Conservation (phyloP, 208 protist genomes). For the Trypanosoma congolense region DNA sequence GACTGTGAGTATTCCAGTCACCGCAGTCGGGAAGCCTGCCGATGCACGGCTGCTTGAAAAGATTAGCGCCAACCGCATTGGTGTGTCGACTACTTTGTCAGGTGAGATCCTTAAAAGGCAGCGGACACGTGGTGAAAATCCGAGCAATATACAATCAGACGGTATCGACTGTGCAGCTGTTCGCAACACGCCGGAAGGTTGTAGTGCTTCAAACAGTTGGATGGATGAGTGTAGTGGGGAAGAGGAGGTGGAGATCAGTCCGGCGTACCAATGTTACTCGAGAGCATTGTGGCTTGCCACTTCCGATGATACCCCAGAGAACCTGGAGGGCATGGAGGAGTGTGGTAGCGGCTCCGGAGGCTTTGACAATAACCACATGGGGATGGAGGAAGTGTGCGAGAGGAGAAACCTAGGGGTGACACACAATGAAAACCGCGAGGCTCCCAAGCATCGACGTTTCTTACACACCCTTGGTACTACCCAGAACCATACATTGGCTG, state of each 20-base stretch:
- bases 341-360: not conserved
- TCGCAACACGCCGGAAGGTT: not conserved
- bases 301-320: constrained; percentile 21
- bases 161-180: not conserved
- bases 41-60: constrained; percentile 9
- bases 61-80: not conserved
- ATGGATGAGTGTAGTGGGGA: constrained; percentile 44
- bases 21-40: constrained; percentile 18
- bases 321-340: constrained; percentile 2
- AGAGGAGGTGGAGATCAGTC: constrained; percentile 74
- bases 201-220: constrained; percentile 14
- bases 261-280: constrained; percentile 53
- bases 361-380: not conserved
- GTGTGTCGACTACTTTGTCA: constrained; percentile 8
- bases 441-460: not conserved
- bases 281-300: constrained; percentile 65
- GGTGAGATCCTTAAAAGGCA: not conserved
- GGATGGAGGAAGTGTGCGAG: too few species aligned
- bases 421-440: not conserved
- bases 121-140: constrained; percentile 8
- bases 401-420: not conserved
- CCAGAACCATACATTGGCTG: not conserved
- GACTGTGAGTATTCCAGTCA: constrained; percentile 51
- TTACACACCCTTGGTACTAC: not conserved
- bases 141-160: constrained; percentile 11